phyloP scores from a whole-genome alignment of 2,329 filamentous ascomycete genomes.

The Periglandula ipomoeae region DNA sequence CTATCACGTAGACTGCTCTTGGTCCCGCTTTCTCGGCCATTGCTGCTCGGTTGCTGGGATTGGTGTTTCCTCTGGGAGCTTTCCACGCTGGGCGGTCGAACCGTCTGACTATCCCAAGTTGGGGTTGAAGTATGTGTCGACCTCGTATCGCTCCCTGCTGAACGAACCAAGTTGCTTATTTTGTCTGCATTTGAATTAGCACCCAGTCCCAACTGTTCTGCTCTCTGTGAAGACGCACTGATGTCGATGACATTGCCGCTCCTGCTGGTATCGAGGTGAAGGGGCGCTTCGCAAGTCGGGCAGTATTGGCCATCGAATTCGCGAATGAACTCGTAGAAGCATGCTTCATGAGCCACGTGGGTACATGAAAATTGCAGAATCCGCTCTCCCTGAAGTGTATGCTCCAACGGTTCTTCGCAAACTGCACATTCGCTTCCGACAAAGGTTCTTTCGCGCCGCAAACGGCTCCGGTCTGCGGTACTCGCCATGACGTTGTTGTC shows the following conservation, averaged over 20 bases:
- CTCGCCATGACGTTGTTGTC: constrained; percentile 36
- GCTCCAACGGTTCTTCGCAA: constrained; percentile 92
- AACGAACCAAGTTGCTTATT: constrained; percentile 85
- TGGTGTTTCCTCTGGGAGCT: constrained; percentile 27
- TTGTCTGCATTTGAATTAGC: constrained; percentile 57
- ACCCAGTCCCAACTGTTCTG: constrained; percentile 13
- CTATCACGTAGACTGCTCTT: constrained; percentile 38
- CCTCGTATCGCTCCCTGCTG: constrained; percentile 56
- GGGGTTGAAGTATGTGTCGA: constrained; percentile 44
- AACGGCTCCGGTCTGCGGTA: constrained; percentile 61
- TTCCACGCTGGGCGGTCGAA: constrained; percentile 44
- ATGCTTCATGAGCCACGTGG: constrained; percentile 97
- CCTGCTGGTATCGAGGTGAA: constrained; percentile 85
- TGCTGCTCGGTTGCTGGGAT: constrained; percentile 21
- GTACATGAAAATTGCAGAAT: constrained; percentile 92
- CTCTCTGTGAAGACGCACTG: constrained; percentile 41
- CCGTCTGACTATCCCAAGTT: constrained; percentile 59
- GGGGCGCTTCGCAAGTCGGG: constrained; percentile 82
- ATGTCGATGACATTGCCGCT: constrained; percentile 89
- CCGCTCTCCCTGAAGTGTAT: constrained; percentile 86
- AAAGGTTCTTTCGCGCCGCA: constrained; percentile 84
- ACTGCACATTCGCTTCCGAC: constrained; percentile 91
- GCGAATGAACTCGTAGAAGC: constrained; percentile 97
- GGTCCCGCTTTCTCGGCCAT: constrained; percentile 21
- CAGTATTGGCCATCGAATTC: constrained; percentile 92